Evolutionary conservation across 2,329 filamentous ascomycete genomes (phyloP), one percentile per base, ranked within the genome.

Genomic region (Alternaria conjuncta): DNA sequence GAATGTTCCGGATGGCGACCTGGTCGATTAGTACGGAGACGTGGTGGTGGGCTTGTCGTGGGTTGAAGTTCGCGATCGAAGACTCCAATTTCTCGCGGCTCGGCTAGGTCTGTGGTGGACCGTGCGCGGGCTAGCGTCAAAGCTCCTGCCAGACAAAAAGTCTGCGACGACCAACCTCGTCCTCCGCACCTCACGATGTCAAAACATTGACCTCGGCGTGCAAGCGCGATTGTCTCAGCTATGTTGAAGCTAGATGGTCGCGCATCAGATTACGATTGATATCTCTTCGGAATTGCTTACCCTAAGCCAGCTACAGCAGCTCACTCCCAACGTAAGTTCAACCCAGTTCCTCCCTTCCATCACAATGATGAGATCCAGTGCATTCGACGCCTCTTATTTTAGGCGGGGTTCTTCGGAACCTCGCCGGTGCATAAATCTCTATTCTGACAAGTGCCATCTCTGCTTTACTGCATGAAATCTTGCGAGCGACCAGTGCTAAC

Each of bases 211-310:
- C 25, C 8, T 26, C 23, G 12, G 36, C 25, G 46, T 55, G 49
- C 46, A 23, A 44, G 23, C n/a, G 41, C 30, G 28, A 44, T 8
- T 44, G 30, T 59, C 55, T 20, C 20, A 12, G 59, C 41, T 36
- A 12, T 46, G 26, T 50, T 41, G 61, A 28, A 50, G 50, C 60
- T n/a, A 32, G 57, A 13, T 13, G 30, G 20, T 11, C 13, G 21
- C 25, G 15, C 28, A 47, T 25, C 20, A 13, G 12, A 55, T 23
- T 15, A 12, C 7, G 21, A 21, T 10, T 6, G 30, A 10, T 20
- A 41, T 25, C 61, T 28, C 43, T 73, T 76, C 20, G 11, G 81
- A 84, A 81, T 82, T 73, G 74, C 61, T 66, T 15, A 30, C 1
- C 12, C 9, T 32, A 21, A 32, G 49, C 49, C 20, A 20, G 49